phyloP scores from a whole-genome alignment of 257 asterid genomes.

The Echites panduratus region DNA sequence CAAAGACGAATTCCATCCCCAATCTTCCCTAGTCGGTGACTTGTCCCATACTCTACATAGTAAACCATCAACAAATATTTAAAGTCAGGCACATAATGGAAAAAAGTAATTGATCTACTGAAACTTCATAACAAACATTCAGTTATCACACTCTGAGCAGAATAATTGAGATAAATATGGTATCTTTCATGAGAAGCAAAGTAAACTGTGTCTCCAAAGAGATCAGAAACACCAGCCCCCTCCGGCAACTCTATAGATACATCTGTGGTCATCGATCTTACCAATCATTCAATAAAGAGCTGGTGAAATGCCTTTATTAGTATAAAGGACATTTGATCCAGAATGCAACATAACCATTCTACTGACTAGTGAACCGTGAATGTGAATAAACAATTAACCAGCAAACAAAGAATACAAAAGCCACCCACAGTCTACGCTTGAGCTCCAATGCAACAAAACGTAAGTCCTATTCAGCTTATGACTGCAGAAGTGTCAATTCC shows the following conservation, averaged over 20 bases:
- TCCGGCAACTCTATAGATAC: background rate
- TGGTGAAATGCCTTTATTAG: too few species aligned
- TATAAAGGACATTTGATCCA: too few species aligned
- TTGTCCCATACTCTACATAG: conserved; percentile 72
- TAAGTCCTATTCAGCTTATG: too few species aligned
- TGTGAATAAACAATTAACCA: too few species aligned
- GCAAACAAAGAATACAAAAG: too few species aligned
- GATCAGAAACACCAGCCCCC: background rate
- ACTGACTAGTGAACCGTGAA: too few species aligned
- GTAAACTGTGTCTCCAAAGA: background rate
- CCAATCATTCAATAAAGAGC: too few species aligned
- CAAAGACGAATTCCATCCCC: conserved; percentile 90
- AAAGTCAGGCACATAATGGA: background rate
- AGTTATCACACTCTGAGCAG: background rate
- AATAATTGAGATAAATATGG: too few species aligned
- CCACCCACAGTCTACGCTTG: too few species aligned
- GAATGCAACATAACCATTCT: too few species aligned
- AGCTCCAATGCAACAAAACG: too few species aligned
- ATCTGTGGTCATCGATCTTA: background rate
- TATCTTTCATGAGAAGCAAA: background rate
- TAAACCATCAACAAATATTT: conserved; percentile 3
- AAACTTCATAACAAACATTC: background rate
- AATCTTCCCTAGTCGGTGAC: conserved; percentile 67
- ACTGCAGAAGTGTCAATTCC: too few species aligned
- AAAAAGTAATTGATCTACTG: conserved; percentile 1